Evolutionary conservation across 352 stramenopile genomes (phyloP), one percentile per base, ranked within the genome.

Genomic region (Globisporangium emineosum): DNA sequence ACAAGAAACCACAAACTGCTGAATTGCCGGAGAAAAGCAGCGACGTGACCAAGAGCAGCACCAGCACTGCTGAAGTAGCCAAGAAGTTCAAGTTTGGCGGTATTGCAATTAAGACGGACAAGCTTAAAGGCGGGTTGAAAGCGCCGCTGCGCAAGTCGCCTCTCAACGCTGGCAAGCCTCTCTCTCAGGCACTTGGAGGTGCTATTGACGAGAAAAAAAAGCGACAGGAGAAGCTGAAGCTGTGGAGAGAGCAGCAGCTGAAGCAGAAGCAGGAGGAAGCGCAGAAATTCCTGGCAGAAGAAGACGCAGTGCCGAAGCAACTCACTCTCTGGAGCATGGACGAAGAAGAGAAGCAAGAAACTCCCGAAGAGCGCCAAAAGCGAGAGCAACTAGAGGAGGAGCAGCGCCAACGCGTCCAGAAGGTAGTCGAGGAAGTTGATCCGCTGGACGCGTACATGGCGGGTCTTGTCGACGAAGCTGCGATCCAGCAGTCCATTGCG

Each of bases 401-500:
- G 10, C 84, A 91, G 53, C 72, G 79, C 33, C 69, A 91, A 25
- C 79, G 81, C 12, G 79, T 84, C 29, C 80, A 92, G 58, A 76
- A 90, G 57, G 83, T 91, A 6, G 79, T 91, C 6, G 77, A 94
- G 53, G 83, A 93, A 66, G 79, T 93, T 29, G 87, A 96, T 60
- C 87, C 87, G 17, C 57, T 96, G 32, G 87, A 96, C 64, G 87
- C 85, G 5, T 96, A 93, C 65, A 96, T 96, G 87, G 87, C 87
- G 43, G 87, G 86, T 13, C 71, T 96, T 3, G 81, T 89, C 5
- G 86, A 94, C 53, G 78, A 92, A 65, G 79, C 82, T 9, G 80
- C 82, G 19, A 90, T 91, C 33, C 80, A 94, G 65, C 77, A 89
- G 57, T 89, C 78, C 40, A 79, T 88, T 19, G 72, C 68, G 17